Evolutionary conservation across 768 basidiomycete species (phyloP), one percentile per base, ranked within the genome.

Genomic region (Russula lepida): DNA sequence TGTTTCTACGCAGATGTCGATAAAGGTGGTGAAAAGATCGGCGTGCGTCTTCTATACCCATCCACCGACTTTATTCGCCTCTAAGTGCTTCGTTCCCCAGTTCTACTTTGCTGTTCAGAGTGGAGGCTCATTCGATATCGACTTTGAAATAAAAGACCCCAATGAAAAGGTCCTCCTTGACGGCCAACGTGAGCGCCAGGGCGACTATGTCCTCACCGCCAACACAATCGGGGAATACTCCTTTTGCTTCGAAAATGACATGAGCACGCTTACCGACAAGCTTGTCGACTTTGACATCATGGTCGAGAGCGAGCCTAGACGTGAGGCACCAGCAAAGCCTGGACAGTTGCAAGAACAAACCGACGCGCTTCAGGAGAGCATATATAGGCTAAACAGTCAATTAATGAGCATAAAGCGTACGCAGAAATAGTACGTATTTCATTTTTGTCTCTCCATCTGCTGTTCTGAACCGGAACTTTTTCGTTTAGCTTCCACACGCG

Each of bases 41-140:
- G 90, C 53, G 89, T 88, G 74, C 66, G 86, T 81, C 43, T 32
- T 21, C 17, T 1, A 2, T 41, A 33, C 55, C 37, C 33, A 48
- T 44, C 33, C 25, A 21, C 23, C 11, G 19, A 56, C 30, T 21
- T 17, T 52, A 12, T 39, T 60, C 57, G 23, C 21, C 19, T 39
- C 47, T 49, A 53, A 13, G 27, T 47, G 44, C 12, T 49, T 65
- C 63, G 11, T 43, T 63, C 64, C 70, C n/a, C 71, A 98, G 84
- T 98, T 99, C 76, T 98, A 98, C 77, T 98, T 93, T 78, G 95
- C 95, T 65, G 95, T 92, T 37, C 95, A 98, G 85, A 92, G 94
- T 30, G 95, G 95, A 49, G 95, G 95, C 60, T 88, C 92, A 1
- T 98, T 98, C 74, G 95, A 97, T 73, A 88, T 98, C 46, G 92